These are phyloP conservation scores for Lyophyllum decastes DNA, from an alignment of 768 basidiomycete species.

Conservation along the genomic window DNA sequence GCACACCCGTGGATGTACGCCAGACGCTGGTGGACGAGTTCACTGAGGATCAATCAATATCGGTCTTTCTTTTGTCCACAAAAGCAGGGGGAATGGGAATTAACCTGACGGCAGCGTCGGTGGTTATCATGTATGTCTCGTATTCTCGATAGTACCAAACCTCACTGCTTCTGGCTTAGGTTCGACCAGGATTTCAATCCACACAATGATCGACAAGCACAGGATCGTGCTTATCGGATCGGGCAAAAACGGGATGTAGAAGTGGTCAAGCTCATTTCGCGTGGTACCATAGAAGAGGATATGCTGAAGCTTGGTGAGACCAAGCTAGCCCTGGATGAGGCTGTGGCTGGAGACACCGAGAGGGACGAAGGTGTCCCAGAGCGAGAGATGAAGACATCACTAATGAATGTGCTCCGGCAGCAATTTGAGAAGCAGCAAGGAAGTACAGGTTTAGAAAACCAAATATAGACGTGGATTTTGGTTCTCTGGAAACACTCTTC, in stretches of 20 bases:
- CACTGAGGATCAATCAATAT: conserved; percentile 82
- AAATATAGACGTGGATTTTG: conserved; percentile 1
- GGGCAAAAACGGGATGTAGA: conserved; percentile 94
- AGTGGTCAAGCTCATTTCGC: conserved; percentile 90
- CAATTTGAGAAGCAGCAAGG: conserved; percentile 70
- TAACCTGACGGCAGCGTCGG: conserved; percentile 93
- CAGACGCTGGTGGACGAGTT: conserved; percentile 96
- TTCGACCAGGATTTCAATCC: conserved; percentile 99
- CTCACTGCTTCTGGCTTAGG: conserved; percentile 38
- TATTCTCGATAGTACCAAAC: neutral
- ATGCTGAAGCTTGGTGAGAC: conserved; percentile 89
- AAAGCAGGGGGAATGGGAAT: conserved; percentile 97
- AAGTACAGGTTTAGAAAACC: conserved; percentile 13
- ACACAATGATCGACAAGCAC: conserved; percentile 96
- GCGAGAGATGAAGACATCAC: conserved; percentile 80
- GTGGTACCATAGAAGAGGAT: conserved; percentile 94
- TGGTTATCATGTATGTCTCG: conserved; percentile 79
- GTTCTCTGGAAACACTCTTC: neutral
- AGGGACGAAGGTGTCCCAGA: conserved; percentile 68
- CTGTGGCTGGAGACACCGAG: conserved; percentile 79
- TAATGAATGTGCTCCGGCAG: conserved; percentile 82
- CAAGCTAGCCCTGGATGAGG: conserved; percentile 90
- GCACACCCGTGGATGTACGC: conserved; percentile 90
- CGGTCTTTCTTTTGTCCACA: conserved; percentile 88
- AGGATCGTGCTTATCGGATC: conserved; percentile 96